Evolutionary conservation across 306 rosid genomes (phyloP).

Genomic region (Gastrolobium bilobum): DNA sequence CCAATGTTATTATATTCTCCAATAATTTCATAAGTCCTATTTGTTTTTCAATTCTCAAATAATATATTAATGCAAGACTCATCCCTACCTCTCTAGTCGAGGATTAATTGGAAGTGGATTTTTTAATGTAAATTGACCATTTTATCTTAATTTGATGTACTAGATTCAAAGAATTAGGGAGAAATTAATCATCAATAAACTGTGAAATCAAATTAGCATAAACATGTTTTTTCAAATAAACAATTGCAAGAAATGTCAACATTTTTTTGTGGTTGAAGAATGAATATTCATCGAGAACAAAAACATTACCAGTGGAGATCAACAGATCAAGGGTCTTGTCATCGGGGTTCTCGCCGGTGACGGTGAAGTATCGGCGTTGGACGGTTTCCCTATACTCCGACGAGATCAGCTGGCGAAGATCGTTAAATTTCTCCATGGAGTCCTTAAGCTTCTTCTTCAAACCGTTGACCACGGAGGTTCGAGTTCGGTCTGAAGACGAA

Average conservation of each 20-base stretch:
- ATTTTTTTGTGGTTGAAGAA: too few species aligned
- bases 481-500: constrained; percentile 87
- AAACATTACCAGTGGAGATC: constrained; percentile 82
- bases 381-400: constrained; percentile 92
- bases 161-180: not conserved
- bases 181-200: not conserved
- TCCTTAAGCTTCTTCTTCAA: constrained; percentile 89
- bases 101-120: too few species aligned
- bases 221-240: not conserved
- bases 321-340: constrained; percentile 87
- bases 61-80: too few species aligned
- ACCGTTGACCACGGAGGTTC: constrained; percentile 88
- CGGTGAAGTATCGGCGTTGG: constrained; percentile 90
- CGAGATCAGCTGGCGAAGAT: constrained; percentile 70
- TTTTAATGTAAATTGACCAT: not conserved
- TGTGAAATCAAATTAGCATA: not conserved
- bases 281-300: not conserved
- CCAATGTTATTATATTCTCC: not conserved
- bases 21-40: not conserved
- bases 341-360: constrained; percentile 96
- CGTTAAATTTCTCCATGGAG: constrained; percentile 83
- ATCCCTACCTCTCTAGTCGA: too few species aligned
- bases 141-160: not conserved
- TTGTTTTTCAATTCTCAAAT: not conserved
- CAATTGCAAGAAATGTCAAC: not conserved